Conservation (phyloP, 345 rosid species). For the Eucalyptus guilfoylei region DNA sequence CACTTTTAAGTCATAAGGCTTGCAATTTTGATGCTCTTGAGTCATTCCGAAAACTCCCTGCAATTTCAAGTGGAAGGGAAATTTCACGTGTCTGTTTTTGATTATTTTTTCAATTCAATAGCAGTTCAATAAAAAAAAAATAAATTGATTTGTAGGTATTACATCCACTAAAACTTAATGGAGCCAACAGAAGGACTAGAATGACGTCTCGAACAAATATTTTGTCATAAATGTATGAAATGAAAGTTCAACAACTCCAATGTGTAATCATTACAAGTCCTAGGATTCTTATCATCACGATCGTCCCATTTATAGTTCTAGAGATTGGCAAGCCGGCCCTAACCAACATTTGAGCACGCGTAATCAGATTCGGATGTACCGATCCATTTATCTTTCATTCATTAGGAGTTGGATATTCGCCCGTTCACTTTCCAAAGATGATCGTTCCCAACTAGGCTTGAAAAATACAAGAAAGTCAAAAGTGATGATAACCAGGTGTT, state of each 20-base stretch:
- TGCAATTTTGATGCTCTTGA: not conserved
- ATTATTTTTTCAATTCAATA: not conserved
- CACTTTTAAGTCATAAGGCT: not conserved
- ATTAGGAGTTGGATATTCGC: not conserved
- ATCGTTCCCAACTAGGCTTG: not conserved
- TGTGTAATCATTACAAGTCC: not conserved
- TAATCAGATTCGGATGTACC: not conserved
- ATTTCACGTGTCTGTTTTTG: not conserved
- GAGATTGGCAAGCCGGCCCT: not conserved
- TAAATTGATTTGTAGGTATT: not conserved
- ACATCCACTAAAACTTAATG: not conserved
- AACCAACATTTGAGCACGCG: not conserved
- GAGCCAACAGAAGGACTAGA: not conserved
- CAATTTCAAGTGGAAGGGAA: not conserved
- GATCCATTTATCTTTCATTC: not conserved
- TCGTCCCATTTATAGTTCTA: not conserved
- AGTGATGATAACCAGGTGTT: not conserved
- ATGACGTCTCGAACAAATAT: not conserved
- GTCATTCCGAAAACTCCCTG: not conserved
- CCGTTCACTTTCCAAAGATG: accelerated
- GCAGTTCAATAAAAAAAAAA: not conserved
- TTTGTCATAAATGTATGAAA: not conserved
- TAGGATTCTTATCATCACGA: not conserved
- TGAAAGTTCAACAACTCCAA: not conserved
- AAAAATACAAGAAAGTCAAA: not conserved